Base-by-base conservation (phyloP, 2,329 filamentous ascomycete species). In the Xylariaceae sp. region DNA sequence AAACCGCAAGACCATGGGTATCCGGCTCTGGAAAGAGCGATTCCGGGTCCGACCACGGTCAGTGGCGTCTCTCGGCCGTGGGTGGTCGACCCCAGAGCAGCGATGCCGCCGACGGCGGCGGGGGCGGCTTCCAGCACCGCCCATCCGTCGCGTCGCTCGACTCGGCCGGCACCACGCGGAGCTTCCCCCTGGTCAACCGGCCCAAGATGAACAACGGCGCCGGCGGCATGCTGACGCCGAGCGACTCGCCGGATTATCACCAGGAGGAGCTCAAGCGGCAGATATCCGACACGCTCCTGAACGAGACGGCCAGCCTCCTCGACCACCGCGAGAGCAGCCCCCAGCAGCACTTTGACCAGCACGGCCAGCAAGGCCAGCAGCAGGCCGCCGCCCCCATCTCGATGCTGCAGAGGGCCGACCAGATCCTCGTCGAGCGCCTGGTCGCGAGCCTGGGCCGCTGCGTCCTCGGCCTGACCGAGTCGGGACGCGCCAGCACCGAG, bases 401-500 rank as follows among this genome's bases (percentile, higher is more conserved):
- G 28, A 57, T 58, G 33, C 57, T 77, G 5, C 53, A 60, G 18
- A 65, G 59, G 31, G 75, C 80, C 21, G 77, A 80, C 46, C 75
- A 75, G 49, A 60, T 68, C 25, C 59, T 79, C 3, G 70, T 81
- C 0, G 72, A 80, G 52, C 63, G 68, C 32, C 60, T 80, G 2
- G 72, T 80, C 16, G 74, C 68, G 2, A 72, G 68, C 43, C 58
- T 81, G 1, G 75, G 76, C 11, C 67, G 68, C 43, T 80, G 76
- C 38, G 73, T 80, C 2, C 53, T 79, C 7, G 72, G 67, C 19
- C 47, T 81, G 41, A 65, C 71, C 37, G 67, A 82, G 58, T 58
- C 66, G 32, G 64, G 73, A 43, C 60, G 61, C 43, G 60, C 70
- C 37, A 68, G 68, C 46, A 60, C 74, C 40, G 74, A 84, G 45